Base-by-base conservation (phyloP, 2,329 filamentous ascomycete species). In the Fusarium scirpi region DNA sequence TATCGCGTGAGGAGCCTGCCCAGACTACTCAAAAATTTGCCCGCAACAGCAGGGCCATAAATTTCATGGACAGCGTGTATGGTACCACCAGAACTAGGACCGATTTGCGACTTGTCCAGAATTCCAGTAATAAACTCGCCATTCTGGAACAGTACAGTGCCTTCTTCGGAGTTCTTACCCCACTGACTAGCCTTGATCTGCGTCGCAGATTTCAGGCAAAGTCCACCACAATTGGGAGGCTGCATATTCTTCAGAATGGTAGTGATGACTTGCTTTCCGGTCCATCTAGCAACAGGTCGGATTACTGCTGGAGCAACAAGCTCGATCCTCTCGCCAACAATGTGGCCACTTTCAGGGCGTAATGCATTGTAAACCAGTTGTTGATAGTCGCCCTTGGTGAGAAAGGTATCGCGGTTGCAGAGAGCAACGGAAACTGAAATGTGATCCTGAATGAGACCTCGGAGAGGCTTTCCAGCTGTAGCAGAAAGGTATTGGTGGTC, bases 371-470 rank as follows among this genome's bases (percentile, higher is more conserved):
- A 99, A 8, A 99, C 85, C n/a, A 99, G 85, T 78, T 98, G 92
- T 69, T 98, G 93, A 78, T 98, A 99, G 65, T 97, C 91, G 38
- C 92, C 92, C 60, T 92, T 88, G 67, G 91, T 91, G 77, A 98
- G 97, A 78, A 98, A 95, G 5, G 92, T 93, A 79, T 99, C 96
- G 76, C 93, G 91, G 80, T 91, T 97, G 61, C 94, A 97, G 60
- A 99, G 88, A 80, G 92, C 91, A 5, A 97, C 93, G 46, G 93
- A 94, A 78, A 99, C 95, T 5, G 95, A 98, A 65, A 99, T 92
- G 80, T 99, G 96, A 85, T 99, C 96, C 81, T 99, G 97, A 81
- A 99, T 99, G 54, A 99, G 84, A 88, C 96, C 96, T 85, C 96
- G 88, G 18, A 99, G 85, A 0, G 96, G 96, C 77, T 97, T 97